phyloP scores from a whole-genome alignment of 306 rosid genomes.

The Carpinus viminea region DNA sequence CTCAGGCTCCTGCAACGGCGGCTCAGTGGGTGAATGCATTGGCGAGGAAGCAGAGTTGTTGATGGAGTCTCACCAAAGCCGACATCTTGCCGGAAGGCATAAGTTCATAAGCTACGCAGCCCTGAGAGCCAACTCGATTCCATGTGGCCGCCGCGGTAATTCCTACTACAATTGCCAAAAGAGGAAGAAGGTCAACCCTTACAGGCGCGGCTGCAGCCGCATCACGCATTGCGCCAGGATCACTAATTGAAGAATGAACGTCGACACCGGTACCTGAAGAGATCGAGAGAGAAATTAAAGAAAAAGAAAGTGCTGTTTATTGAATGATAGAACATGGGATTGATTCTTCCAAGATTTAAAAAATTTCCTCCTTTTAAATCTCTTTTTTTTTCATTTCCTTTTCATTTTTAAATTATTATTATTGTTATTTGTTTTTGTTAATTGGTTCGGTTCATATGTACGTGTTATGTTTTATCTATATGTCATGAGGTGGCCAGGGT shows the following conservation, averaged over 20 bases:
- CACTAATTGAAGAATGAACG: slow-evolving; percentile 15
- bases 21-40: slow-evolving; percentile 19
- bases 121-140: slow-evolving; percentile 27
- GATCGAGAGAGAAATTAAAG: not conserved
- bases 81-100: not conserved
- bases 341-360: not conserved
- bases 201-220: slow-evolving; percentile 39
- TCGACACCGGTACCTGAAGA: not conserved
- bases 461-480: not conserved
- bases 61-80: slow-evolving; percentile 32
- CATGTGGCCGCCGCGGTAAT: slow-evolving; percentile 43
- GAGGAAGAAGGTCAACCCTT: slow-evolving; percentile 42
- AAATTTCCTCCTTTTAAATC: slow-evolving; percentile 6
- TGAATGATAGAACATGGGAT: not conserved
- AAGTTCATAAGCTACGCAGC: slow-evolving; percentile 41
- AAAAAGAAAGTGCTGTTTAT: not conserved
- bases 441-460: not conserved
- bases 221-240: slow-evolving; percentile 52
- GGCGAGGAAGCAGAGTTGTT: slow-evolving; percentile 43
- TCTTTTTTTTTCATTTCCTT: too few species aligned
- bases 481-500: not conserved
- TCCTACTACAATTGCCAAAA: slow-evolving; percentile 54
- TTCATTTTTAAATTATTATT: too few species aligned
- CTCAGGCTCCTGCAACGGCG: slow-evolving; percentile 15
- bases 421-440: not conserved